Evolutionary conservation across 345 rosid species (phyloP), one percentile per base, ranked within the genome.

Genomic region (Turritis glabra): DNA sequence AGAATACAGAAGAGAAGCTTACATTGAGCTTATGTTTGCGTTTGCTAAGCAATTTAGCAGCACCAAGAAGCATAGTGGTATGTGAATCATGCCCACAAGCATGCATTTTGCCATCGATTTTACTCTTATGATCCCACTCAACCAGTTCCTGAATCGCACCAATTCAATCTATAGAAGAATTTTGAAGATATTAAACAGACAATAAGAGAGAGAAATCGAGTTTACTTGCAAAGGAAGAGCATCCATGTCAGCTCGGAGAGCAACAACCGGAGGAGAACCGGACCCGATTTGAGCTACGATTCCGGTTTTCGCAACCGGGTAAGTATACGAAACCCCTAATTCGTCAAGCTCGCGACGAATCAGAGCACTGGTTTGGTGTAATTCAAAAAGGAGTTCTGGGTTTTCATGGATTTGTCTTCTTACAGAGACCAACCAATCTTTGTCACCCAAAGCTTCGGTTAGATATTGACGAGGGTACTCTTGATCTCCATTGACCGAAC

Each of bases 181-280:
- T 40, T 18, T 18, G 54, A 41, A 59, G 52, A 15, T 57, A 63
- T 26, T 0, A 35, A 37, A 37, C 21, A 60, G 11, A 62, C 3
- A 75, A 37, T 1, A 38, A 30, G 14, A 51, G 5, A 33, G 59
- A 57, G 25, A 38, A 15, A 38, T 5, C 7, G 56, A 38, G 54
- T 26, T 37, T 59, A 76, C 79, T 73, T 85, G 90, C 66, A 89
- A 33, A 5, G 90, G 92, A 21, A 94, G 87, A 44, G 95, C 95
- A 26, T 90, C 98, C 88, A 90, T 90, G 70, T 94, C 96, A 18
- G 98, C 97, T 7, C 95, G 85, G 50, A 90, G 88, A 75, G 98
- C 95, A 17, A 90, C 90, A 41, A 86, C 81, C 14, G 97, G 96
- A 25, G 75, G 67, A n/a, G 73, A 80, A 68, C 93, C 96, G 4